Evolutionary conservation across 768 basidiomycete genomes (phyloP).

Genomic region (Pisolithus tinctorius): DNA sequence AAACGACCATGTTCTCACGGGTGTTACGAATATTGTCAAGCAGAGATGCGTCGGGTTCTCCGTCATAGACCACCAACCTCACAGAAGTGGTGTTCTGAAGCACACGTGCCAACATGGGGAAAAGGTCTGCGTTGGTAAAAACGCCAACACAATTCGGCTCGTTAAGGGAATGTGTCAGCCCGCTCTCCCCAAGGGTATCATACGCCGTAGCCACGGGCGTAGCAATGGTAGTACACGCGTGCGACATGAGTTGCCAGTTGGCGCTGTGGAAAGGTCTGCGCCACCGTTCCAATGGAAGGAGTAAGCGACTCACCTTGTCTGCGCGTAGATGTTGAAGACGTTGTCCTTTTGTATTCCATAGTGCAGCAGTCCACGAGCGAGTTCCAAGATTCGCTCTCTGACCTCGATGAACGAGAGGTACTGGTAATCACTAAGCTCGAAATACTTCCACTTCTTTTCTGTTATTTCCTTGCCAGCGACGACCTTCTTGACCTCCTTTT

Average conservation of each 20-base stretch:
- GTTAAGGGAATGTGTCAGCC: slow-evolving; percentile 85
- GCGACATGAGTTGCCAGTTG: slow-evolving; percentile 85
- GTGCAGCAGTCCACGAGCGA: slow-evolving; percentile 67
- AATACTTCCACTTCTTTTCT: slow-evolving; percentile 93
- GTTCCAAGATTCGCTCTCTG: slow-evolving; percentile 52
- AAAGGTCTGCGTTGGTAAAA: slow-evolving; percentile 90
- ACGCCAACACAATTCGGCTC: slow-evolving; percentile 78
- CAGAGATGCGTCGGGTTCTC: slow-evolving; percentile 44
- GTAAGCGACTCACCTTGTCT: slow-evolving; percentile 62
- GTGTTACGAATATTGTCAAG: slow-evolving; percentile 53
- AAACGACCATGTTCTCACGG: slow-evolving; percentile 56
- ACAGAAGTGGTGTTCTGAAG: slow-evolving; percentile 67
- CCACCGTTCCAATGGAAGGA: too few relatives aligned
- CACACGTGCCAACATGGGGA: slow-evolving; percentile 70
- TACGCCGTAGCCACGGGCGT: slow-evolving; percentile 91
- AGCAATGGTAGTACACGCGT: slow-evolving; percentile 73
- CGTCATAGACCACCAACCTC: slow-evolving; percentile 82
- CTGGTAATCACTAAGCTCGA: slow-evolving; percentile 84
- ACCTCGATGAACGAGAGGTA: slow-evolving; percentile 72
- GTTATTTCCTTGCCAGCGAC: slow-evolving; percentile 76
- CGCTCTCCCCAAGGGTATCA: slow-evolving; percentile 87
- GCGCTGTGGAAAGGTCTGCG: slow-evolving; percentile 33
- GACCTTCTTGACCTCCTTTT: slow-evolving; percentile 81
- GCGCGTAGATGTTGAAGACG: slow-evolving; percentile 86
- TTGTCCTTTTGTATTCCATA: slow-evolving; percentile 61